Base-by-base conservation (phyloP, 2,329 filamentous ascomycete species). In the Cytospora chrysosperma region DNA sequence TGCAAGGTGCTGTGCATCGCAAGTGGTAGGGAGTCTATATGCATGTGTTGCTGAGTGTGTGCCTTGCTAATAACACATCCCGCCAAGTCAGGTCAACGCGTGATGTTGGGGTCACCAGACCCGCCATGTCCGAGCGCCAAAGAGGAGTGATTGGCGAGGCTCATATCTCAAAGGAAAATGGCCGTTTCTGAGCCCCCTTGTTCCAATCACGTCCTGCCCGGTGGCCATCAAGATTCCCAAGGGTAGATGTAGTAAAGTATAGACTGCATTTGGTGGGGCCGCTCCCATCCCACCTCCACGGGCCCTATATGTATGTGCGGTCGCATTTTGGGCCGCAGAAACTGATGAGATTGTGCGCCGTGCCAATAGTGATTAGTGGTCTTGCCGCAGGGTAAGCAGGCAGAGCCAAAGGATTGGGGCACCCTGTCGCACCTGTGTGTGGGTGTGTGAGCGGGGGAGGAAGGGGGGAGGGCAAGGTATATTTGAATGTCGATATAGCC, bases 271-370 rank as follows among this genome's bases (percentile, higher is more conserved):
- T 59, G 52, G 37, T 30, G 51, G 51, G 32, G 61, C 61, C 57
- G 61, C 53, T 34, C 32, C 10, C 21, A 56, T 61, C 61, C 61
- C 64, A 66, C 51, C 61, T 47, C 51, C 32, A 47, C 49, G 64
- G 61, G 61, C 56, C 64, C 54, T 66, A 57, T 61, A 40, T 53
- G 53, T 60, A 40, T 61, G 30, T 24, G n/a, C 43, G 64, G 64
- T 57, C 64, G 64, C 64, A 64, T 66, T 19, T 24, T 49, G 49
- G 64, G 64, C 64, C 64, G 64, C 63, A 63, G 59, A 56, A 34
- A 62, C 21, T 52, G 37, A 56, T 47, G 43, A 58, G 52, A 54
- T 53, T 59, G 49, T 49, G 40, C 49, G 26, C 37, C 37, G 51
- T 61, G 37, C 58, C 37, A 47, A 49, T 43, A 21, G 26, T 55